phyloP scores from a whole-genome alignment of 2,329 filamentous ascomycete species.

The Aspergillus sojae region DNA sequence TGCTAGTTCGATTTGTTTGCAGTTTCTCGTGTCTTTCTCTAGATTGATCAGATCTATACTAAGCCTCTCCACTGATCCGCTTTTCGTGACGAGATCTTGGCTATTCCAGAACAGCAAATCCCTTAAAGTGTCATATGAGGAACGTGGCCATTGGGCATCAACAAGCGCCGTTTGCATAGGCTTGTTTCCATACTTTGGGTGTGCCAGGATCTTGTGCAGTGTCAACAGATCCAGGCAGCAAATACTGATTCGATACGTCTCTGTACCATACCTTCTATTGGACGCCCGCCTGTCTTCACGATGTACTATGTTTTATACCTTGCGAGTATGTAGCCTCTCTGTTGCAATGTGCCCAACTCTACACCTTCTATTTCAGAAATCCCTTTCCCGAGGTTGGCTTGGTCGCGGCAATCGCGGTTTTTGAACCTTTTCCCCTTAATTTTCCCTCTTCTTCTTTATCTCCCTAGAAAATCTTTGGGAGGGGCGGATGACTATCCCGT shows the following conservation, averaged over 20 bases:
- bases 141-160: constrained; percentile 30
- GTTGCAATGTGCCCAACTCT: constrained; percentile 19
- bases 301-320: constrained; percentile 65
- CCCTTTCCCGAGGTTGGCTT: constrained; percentile 1
- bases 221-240: constrained; percentile 21
- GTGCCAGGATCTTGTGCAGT: constrained; percentile 25
- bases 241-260: constrained; percentile 28
- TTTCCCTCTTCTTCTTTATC: not conserved
- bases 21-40: constrained; percentile 11
- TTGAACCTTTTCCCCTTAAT: not conserved
- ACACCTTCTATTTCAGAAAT: constrained; percentile 4
- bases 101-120: constrained; percentile 16
- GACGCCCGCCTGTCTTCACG: constrained; percentile 21
- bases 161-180: constrained; percentile 18
- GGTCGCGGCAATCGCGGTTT: not conserved
- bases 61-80: constrained; percentile 8
- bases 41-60: constrained; percentile 12
- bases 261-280: constrained; percentile 25
- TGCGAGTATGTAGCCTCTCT: constrained; percentile 64
- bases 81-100: constrained; percentile 4
- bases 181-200: constrained; percentile 19
- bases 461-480: not conserved
- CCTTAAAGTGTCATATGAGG: constrained; percentile 16
- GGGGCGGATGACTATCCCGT: not conserved
- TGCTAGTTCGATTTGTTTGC: constrained; percentile 18